Evolutionary conservation across 495 filamentous ascomycete species (phyloP).

Genomic region (Poronia punctata): DNA sequence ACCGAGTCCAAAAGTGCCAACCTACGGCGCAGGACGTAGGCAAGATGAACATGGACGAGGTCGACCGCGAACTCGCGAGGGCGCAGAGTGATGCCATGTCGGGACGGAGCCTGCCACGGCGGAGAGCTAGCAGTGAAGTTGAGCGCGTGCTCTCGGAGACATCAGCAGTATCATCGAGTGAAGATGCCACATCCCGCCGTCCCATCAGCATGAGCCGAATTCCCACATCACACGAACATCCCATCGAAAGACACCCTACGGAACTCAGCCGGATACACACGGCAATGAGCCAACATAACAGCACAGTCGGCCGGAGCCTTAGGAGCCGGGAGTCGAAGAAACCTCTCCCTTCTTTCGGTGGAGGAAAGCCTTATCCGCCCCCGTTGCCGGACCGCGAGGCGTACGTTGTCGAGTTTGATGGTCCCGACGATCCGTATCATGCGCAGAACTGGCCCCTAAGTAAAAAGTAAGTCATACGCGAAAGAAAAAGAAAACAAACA

Average conservation of each 20-base stretch:
- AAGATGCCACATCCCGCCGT: constrained; percentile 5
- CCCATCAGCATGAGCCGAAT: constrained; percentile 45
- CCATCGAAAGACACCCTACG: constrained; percentile 70
- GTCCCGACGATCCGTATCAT: constrained; percentile 70
- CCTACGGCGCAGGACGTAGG: no score
- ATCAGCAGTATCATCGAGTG: constrained; percentile 38
- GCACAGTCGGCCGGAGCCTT: constrained; percentile 57
- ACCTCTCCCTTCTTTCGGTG: constrained; percentile 56
- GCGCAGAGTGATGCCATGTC: constrained; percentile 38
- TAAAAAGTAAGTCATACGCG: constrained; percentile 67
- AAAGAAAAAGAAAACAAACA: no score
- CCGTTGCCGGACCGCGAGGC: constrained; percentile 63
- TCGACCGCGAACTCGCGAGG: constrained; percentile 45
- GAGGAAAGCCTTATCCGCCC: constrained; percentile 73
- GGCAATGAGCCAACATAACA: constrained; percentile 63
- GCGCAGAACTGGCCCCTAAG: constrained; percentile 74
- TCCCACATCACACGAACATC: constrained; percentile 56
- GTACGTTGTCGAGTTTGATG: constrained; percentile 84
- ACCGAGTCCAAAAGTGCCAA: no score
- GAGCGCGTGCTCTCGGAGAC: constrained; percentile 43
- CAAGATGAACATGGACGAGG: constrained; percentile 37
- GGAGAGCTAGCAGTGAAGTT: constrained; percentile 36
- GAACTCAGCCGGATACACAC: constrained; percentile 72
- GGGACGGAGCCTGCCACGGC: constrained; percentile 17
- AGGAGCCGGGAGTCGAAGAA: constrained; percentile 45